Evolutionary conservation across 1,284 basidiomycete species (phyloP), one percentile per base, ranked within the genome.

Genomic region (Naganishia sp.): DNA sequence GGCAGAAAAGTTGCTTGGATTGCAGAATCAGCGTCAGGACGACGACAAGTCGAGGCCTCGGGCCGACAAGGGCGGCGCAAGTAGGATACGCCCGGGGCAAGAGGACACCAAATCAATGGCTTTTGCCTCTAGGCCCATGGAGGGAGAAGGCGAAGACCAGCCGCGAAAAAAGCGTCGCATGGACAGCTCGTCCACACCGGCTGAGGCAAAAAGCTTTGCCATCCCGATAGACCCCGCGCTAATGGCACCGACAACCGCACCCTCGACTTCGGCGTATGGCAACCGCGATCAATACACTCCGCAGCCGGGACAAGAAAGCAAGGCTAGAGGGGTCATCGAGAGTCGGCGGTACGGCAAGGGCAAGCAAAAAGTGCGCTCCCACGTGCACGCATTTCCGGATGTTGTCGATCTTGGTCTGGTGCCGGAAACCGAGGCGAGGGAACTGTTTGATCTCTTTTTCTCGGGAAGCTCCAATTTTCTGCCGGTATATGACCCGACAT

Each of bases 391-490:
- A 0, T 79, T 77, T 61, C 76, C 79, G 0, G 79, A 80, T 57
- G 74, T 72, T 4, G 75, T 80, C 2, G 73, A 73, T 17, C 73
- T 77, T 79, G 86, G 86, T 45, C 83, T 90, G 67, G 86, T 94
- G 39, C 79, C 86, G 6, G 91, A 94, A 76, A 81, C 82, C 35
- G 91, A 94, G 73, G 92, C 90, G 1, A 86, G 87, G 62, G 89
- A 92, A 67, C 79, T 94, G 52, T 92, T 94, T 79, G 83, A 85
- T 32, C 74, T 73, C 39, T 94, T 90, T 77, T 94, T 90, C 77
- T 84, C 87, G 2, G 78, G 92, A 31, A 94, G 91, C 72, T 92
- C 89, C 28, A 93, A 91, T 41, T 94, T 94, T 77, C 80, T 94
- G 75, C 89, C 92, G 42, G 87, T 93, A 25, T 93, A 92, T 73